Base-by-base conservation (phyloP, 768 basidiomycete species). In the Galerina marginata region DNA sequence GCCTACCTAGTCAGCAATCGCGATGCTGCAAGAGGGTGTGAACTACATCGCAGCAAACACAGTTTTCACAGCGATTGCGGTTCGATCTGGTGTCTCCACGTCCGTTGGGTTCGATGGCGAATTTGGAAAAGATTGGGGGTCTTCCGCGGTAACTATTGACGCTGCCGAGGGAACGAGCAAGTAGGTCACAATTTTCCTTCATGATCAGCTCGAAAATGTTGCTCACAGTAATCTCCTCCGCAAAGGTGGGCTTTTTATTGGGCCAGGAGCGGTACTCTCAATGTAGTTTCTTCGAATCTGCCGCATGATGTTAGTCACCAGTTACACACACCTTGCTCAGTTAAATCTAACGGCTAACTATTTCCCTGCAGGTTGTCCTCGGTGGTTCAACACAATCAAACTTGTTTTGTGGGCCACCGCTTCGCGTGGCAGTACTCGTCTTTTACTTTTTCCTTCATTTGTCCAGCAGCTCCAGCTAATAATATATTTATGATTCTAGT, bases 141-240 rank as follows among this genome's bases (percentile, higher is more conserved):
- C 43, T 23, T 55, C 54, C 43, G 20, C 23, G 2, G 1, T 55
- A 9, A 55, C 54, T 2, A 23, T 55, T 25, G 45, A 55, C 29
- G 44, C 54, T 36, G 43, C 42, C n/a, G 43, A 55, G 3, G 54
- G 54, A 9, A 40, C 26, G 44, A 55, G 54, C 54, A 14, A 36
- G 54, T 55, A 16, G 6, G 54, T 55, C n/a, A 26, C 53, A 10
- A 20, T 42, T 54, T 15, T 42, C 20, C 1, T 36, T 15, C 9
- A 1, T 29, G 20, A 16, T 15, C 14, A 39, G n/a, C 29, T 33
- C 7, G 50, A 15, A 16, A 14, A 20, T 23, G 16, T 12, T 38
- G 36, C 3, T 9, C 38, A 9, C 16, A 16, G 15, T 38, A 1
- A n/a, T 33, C 7, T 39, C 9, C 16, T 4, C 3, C 7, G 10